Conservation (phyloP, 495 filamentous ascomycete genomes). For the Wilcoxina mikolae region DNA sequence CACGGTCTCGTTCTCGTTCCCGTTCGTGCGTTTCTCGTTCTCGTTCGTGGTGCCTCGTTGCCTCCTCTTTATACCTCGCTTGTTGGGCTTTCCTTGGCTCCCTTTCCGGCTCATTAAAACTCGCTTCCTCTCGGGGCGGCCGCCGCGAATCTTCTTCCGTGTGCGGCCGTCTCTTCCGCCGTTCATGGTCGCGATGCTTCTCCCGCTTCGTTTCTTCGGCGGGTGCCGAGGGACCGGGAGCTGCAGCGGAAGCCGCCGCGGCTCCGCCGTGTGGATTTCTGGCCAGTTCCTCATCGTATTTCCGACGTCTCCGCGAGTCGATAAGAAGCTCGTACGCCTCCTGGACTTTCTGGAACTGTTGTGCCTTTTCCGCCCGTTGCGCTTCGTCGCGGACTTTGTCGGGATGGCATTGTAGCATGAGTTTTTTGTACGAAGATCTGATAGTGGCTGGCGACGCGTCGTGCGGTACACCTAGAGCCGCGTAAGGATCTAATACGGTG, state of each 20-base stretch:
- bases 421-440: slow-evolving; percentile 71
- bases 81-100: neutral
- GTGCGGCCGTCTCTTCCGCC: neutral
- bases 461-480: slow-evolving; percentile 57
- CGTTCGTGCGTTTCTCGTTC: neutral
- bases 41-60: neutral
- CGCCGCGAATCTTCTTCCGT: neutral
- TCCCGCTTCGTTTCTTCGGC: neutral
- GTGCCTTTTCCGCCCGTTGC: slow-evolving; percentile 50
- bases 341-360: slow-evolving; percentile 87
- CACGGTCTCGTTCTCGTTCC: neutral
- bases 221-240: neutral
- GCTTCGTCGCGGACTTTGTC: slow-evolving; percentile 80
- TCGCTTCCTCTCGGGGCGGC: neutral
- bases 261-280: neutral
- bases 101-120: neutral
- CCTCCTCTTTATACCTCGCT: neutral
- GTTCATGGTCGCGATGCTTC: neutral
- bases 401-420: slow-evolving; percentile 84
- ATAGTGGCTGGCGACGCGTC: slow-evolving; percentile 61
- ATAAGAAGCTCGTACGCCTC: slow-evolving; percentile 83
- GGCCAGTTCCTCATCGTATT: slow-evolving; percentile 54
- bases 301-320: slow-evolving; percentile 52
- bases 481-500: slow-evolving; percentile 63
- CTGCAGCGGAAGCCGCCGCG: neutral